These are phyloP conservation scores for Acacia acuminata DNA, from an alignment of 306 rosid species.

Conservation along the genomic window DNA sequence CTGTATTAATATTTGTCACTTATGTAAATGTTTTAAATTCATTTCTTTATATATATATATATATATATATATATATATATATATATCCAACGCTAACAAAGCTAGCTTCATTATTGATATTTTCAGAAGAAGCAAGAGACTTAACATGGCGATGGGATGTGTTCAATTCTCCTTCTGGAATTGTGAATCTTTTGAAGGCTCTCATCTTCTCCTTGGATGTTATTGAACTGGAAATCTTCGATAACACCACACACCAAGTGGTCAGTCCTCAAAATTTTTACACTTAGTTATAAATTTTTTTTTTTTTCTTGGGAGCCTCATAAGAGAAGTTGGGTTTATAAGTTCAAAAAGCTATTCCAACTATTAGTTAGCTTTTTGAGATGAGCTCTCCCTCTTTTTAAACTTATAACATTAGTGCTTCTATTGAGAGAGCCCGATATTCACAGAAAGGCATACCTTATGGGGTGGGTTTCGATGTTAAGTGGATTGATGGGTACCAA, in stretches of 20 bases:
- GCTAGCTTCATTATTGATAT: neutral
- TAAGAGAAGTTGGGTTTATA: no score
- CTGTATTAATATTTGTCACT: neutral
- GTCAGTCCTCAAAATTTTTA: conserved; percentile 8
- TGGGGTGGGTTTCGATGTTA: no score
- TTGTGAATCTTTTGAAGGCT: conserved; percentile 23
- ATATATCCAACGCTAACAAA: neutral
- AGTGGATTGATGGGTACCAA: no score
- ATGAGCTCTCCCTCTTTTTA: no score
- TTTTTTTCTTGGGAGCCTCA: no score
- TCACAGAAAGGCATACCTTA: no score
- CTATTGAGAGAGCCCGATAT: no score
- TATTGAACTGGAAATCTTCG: neutral
- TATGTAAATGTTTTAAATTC: neutral
- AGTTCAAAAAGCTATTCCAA: no score
- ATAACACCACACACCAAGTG: conserved; percentile 32
- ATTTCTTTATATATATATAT: no score
- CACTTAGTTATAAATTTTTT: neutral
- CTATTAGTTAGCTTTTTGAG: no score
- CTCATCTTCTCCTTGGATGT: neutral
- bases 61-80: no score
- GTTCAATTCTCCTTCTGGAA: neutral
- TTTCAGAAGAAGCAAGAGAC: neutral
- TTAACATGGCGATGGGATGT: neutral
- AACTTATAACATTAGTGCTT: no score